phyloP scores from a whole-genome alignment of 2,329 filamentous ascomycete genomes.

The Zymoseptoria ardabiliae region DNA sequence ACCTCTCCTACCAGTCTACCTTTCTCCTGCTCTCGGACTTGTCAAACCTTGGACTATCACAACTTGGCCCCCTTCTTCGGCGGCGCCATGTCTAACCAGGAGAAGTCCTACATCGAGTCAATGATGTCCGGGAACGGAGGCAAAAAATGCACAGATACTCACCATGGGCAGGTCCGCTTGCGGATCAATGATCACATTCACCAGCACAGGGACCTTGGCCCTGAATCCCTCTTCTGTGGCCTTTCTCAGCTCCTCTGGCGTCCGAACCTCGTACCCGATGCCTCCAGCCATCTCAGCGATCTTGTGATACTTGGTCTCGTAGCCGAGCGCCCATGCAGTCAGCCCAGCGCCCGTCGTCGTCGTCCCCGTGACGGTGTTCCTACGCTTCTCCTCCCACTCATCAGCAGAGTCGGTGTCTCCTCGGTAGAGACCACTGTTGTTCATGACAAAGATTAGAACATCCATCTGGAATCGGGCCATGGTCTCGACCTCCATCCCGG shows the following conservation, averaged over 20 bases:
- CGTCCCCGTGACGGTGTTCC: conserved; percentile 32
- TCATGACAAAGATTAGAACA: conserved; percentile 30
- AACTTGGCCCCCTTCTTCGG: conserved; percentile 21
- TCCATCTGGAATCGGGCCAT: conserved; percentile 50
- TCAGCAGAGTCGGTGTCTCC: conserved; percentile 32
- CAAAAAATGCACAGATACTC: conserved; percentile 4
- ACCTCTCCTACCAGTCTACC: not conserved
- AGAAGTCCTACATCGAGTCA: conserved; percentile 22
- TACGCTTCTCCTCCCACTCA: conserved; percentile 40
- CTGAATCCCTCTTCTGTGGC: conserved; percentile 47
- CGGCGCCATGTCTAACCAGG: conserved; percentile 26
- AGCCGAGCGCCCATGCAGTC: conserved; percentile 43
- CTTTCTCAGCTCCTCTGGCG: conserved; percentile 43
- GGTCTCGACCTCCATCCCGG: conserved; percentile 49
- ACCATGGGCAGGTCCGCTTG: conserved; percentile 24
- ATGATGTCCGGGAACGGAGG: not conserved
- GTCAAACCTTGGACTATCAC: conserved; percentile 1
- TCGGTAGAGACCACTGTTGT: conserved; percentile 43
- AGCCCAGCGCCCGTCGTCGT: conserved; percentile 35
- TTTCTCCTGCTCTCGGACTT: not conserved
- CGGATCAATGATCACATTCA: conserved; percentile 50
- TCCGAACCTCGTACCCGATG: conserved; percentile 45
- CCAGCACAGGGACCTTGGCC: conserved; percentile 42
- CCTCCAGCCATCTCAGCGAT: conserved; percentile 50
- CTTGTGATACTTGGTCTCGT: conserved; percentile 50